Evolutionary conservation across 345 rosid genomes (phyloP).

Genomic region (Ceriops zippeliana): DNA sequence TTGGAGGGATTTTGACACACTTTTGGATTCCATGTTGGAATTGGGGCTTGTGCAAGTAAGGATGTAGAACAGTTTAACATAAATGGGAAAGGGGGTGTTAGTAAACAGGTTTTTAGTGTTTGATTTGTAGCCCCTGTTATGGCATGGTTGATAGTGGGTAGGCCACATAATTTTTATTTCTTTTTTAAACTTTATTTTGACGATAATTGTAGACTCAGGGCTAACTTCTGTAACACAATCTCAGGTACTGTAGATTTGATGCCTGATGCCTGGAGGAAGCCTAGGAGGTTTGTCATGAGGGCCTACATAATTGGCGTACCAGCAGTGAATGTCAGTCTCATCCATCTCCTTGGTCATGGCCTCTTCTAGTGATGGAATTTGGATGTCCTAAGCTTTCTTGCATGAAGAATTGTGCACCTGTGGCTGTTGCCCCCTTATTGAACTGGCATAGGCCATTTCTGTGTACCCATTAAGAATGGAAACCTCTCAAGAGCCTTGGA

Average conservation of each 20-base stretch:
- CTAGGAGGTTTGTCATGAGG: neutral
- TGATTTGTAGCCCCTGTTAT: too few species aligned
- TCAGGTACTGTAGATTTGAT: constrained; percentile 8
- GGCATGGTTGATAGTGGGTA: too few species aligned
- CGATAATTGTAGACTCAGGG: neutral
- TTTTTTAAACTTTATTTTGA: neutral
- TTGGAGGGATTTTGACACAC: too few species aligned
- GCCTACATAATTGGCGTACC: neutral
- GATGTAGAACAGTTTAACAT: too few species aligned
- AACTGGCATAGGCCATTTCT: too few species aligned
- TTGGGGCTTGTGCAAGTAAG: too few species aligned
- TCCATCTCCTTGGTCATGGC: neutral
- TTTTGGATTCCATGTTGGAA: too few species aligned
- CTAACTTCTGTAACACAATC: neutral
- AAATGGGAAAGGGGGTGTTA: too few species aligned
- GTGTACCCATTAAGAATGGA: too few species aligned
- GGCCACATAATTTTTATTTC: too few species aligned
- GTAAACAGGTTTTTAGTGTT: too few species aligned
- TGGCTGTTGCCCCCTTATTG: neutral
- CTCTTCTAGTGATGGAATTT: neutral
- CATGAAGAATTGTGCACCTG: constrained; percentile 3
- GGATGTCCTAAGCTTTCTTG: neutral
- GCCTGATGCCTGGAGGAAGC: constrained; percentile 13
- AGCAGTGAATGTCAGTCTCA: neutral
- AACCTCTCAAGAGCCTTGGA: too few species aligned